These are phyloP conservation scores for Athelia sp. DNA, from an alignment of 1,284 basidiomycete genomes.

Conservation along the genomic window DNA sequence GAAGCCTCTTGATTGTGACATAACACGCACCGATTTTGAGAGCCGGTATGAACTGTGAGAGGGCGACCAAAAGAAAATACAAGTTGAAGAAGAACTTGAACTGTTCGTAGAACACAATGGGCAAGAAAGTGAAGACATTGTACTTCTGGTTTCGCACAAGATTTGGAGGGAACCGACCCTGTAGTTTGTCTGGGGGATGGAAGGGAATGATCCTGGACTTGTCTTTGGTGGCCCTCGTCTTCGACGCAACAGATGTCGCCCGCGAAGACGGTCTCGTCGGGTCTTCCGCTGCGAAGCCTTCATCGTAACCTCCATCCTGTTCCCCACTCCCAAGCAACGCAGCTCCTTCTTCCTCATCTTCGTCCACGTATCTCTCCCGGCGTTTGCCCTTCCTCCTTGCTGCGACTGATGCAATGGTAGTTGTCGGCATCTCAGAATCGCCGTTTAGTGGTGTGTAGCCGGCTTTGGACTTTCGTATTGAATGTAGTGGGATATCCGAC, in stretches of 20 bases:
- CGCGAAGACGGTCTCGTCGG: constrained; percentile 20
- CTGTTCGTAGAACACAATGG: constrained; percentile 96
- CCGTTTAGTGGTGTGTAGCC: constrained; percentile 40
- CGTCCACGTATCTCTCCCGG: constrained; percentile 51
- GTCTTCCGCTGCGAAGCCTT: constrained; percentile 19
- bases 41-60: constrained; percentile 94
- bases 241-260: constrained; percentile 26
- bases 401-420: constrained; percentile 27
- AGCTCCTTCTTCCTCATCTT: constrained; percentile 51
- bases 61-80: constrained; percentile 95
- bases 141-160: constrained; percentile 98
- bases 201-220: constrained; percentile 78
- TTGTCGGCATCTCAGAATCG: constrained; percentile 27
- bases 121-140: constrained; percentile 90
- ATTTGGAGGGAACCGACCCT: constrained; percentile 73
- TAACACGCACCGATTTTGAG: constrained; percentile 81
- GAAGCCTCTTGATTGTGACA: not conserved
- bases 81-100: constrained; percentile 99
- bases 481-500: constrained; percentile 69
- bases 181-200: constrained; percentile 70
- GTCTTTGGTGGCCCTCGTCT: constrained; percentile 41
- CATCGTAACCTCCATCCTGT: constrained; percentile 27
- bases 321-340: constrained; percentile 39
- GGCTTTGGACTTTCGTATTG: constrained; percentile 45
- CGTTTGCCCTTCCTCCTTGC: constrained; percentile 35